Conservation (phyloP, 208 protist species). For the Leishmania turanica region DNA sequence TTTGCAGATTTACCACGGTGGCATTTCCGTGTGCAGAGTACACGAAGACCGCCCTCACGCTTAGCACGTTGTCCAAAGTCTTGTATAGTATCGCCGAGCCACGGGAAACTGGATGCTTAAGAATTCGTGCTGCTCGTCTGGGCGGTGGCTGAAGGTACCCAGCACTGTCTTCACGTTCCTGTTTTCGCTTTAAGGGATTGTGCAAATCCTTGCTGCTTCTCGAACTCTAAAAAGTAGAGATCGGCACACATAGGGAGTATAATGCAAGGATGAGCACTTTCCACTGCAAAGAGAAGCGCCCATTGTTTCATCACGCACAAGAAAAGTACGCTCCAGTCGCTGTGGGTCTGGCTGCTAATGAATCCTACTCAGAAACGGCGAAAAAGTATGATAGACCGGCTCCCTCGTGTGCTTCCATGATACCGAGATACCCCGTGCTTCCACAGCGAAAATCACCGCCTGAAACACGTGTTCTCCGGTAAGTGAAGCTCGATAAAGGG, state of each 20-base stretch:
- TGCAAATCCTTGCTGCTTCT: background rate
- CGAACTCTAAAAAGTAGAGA: background rate
- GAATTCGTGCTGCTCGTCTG: slow-evolving; percentile 26
- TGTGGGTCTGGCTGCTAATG: background rate
- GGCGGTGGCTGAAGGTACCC: slow-evolving; percentile 23
- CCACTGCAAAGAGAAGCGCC: background rate
- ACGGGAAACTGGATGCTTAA: slow-evolving; percentile 33
- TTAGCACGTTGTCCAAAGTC: slow-evolving; percentile 23
- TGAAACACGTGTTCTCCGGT: no score
- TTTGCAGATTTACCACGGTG: slow-evolving; percentile 26
- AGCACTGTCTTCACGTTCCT: slow-evolving; percentile 19
- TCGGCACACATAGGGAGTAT: background rate
- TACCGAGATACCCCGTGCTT: no score
- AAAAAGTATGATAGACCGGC: no score
- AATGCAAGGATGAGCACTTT: background rate
- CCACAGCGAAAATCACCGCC: no score
- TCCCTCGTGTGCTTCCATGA: no score
- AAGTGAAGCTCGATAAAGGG: no score
- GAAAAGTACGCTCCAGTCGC: background rate
- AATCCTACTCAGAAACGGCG: no score
- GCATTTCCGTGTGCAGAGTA: slow-evolving; percentile 33
- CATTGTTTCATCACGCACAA: background rate
- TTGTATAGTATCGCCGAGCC: slow-evolving; percentile 35
- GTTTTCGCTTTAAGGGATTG: background rate
- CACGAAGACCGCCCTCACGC: slow-evolving; percentile 12